Conservation (phyloP, 1,284 basidiomycete genomes). For the Sanghuangporus sanghuang region DNA sequence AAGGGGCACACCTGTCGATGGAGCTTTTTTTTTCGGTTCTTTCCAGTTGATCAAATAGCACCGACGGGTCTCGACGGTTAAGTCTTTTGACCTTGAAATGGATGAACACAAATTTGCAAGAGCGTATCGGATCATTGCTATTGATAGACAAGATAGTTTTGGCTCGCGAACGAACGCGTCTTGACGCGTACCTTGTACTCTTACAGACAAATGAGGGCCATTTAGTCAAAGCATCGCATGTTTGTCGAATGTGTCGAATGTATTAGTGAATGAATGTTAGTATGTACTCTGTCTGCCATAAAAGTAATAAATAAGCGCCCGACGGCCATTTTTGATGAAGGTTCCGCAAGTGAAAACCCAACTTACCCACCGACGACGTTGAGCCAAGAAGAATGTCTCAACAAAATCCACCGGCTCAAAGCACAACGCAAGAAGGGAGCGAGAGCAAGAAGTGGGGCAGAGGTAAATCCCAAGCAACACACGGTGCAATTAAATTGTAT, state of each 20-base stretch:
- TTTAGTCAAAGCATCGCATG: background rate
- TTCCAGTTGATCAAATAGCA: too few species aligned
- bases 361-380: background rate
- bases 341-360: background rate
- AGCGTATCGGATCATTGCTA: background rate
- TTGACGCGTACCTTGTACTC: background rate
- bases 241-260: background rate
- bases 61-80: too few species aligned
- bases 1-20: too few species aligned
- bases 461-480: constrained; percentile 9
- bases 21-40: too few species aligned
- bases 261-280: too few species aligned
- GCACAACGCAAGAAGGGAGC: background rate
- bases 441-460: constrained; percentile 13
- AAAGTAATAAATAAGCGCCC: background rate
- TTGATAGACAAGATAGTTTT: background rate
- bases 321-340: background rate
- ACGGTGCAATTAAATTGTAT: background rate
- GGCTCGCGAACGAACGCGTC: background rate
- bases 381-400: constrained; percentile 9
- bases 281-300: background rate
- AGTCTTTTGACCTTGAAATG: too few species aligned
- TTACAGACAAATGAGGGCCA: too few species aligned
- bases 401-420: background rate
- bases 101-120: too few species aligned